Percentiles rank a stretch among this genome's conserved stretches.
Evolutionary conservation across 75 land plant species (phyloP).

Genomic region (Cunninghamia lanceolata): DNA sequence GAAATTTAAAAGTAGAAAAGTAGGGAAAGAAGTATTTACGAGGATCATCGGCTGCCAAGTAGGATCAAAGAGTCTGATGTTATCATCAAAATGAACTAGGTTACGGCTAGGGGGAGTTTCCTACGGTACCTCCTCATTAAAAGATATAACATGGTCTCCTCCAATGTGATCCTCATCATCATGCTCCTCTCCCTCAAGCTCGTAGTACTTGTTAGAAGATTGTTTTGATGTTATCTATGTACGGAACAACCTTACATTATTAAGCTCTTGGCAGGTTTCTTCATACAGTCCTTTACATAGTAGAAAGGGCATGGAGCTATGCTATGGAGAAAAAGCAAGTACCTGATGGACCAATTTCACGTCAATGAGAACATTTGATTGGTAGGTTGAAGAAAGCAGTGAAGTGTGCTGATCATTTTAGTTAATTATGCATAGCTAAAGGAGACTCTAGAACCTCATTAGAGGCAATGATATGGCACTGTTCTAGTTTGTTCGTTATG

Average conservation of each 20-base stretch:
- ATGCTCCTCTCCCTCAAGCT: no score
- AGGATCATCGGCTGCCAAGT: no score
- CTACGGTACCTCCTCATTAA: no score
- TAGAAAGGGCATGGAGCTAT: slow-evolving; percentile 99
- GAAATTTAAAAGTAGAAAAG: no score
- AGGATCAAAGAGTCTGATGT: no score
- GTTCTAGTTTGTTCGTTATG: background rate
- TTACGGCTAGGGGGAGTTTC: no score
- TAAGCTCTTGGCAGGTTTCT: slow-evolving; percentile 57
- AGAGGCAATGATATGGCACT: slow-evolving; percentile 78
- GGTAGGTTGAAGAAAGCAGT: slow-evolving; percentile 88
- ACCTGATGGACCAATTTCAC: slow-evolving; percentile 64
- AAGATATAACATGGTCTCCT: no score
- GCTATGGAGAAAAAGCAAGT: slow-evolving; percentile 91
- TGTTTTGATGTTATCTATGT: background rate
- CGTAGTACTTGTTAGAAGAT: no score
- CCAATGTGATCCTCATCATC: no score
- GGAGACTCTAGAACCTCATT: slow-evolving; percentile 89
- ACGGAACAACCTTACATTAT: background rate
- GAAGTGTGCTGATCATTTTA: slow-evolving; percentile 81
- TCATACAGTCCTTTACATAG: slow-evolving; percentile 81
- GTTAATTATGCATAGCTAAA: slow-evolving; percentile 76
- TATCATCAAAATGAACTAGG: no score
- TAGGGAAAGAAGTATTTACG: no score
- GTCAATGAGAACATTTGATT: slow-evolving; percentile 71